phyloP scores from a whole-genome alignment of 768 basidiomycete genomes.

The Tubosaeta brunneosetosa region DNA sequence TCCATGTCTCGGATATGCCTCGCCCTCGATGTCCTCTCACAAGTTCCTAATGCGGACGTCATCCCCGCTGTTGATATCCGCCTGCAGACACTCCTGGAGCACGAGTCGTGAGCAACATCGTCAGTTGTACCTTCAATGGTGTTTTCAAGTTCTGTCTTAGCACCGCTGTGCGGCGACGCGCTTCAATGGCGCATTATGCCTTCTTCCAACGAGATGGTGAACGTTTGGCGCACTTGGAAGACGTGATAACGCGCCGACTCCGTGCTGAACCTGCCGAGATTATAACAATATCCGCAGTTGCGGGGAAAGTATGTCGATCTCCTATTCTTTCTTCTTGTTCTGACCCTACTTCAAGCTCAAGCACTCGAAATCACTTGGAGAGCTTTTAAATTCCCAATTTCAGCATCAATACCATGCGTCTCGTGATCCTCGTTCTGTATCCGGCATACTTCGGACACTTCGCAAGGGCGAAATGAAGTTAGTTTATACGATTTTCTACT shows the following conservation, averaged over 20 bases:
- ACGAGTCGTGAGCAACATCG: constrained; percentile 66
- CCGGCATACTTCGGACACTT: constrained; percentile 21
- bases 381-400: constrained; percentile 21
- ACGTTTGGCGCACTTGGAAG: constrained; percentile 40
- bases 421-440: neutral
- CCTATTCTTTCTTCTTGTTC: neutral
- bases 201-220: constrained; percentile 46
- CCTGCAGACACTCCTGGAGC: constrained; percentile 60
- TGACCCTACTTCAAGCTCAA: constrained; percentile 19
- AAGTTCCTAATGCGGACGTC: constrained; percentile 57
- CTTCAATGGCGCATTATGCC: constrained; percentile 53
- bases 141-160: constrained; percentile 33
- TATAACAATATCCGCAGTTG: constrained; percentile 7
- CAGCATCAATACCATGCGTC: constrained; percentile 11
- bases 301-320: constrained; percentile 20
- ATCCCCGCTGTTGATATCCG: constrained; percentile 72
- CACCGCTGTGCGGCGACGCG: constrained; percentile 53
- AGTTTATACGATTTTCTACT: constrained; percentile 3
- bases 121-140: constrained; percentile 1
- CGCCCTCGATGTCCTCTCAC: constrained; percentile 66
- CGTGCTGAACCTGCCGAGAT: constrained; percentile 8
- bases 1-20: constrained; percentile 57
- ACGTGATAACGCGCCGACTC: constrained; percentile 12
- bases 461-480: constrained; percentile 21
- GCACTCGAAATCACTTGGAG: constrained; percentile 18